Conservation (phyloP, 306 rosid species). For the Canavalia ensiformis region DNA sequence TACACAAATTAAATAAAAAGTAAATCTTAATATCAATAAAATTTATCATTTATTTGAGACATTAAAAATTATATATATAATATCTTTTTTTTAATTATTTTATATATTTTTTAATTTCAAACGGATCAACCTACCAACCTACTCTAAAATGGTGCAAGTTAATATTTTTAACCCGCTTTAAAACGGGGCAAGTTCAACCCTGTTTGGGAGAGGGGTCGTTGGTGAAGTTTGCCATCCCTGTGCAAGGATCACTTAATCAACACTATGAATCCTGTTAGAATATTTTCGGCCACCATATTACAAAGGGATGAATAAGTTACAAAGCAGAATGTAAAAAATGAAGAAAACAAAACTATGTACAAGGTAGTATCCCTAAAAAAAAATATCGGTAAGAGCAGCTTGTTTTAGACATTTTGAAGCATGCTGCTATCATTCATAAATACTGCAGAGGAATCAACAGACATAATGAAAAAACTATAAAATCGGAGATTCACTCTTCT, state of each 20-base stretch:
- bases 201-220: no score
- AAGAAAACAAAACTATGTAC: conserved; percentile 23
- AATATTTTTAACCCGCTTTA: no score
- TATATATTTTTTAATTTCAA: no score
- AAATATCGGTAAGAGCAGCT: background rate
- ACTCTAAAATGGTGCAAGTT: no score
- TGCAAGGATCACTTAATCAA: background rate
- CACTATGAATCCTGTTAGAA: background rate
- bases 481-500: background rate
- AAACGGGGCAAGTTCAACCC: no score
- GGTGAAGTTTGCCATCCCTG: no score
- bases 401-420: conserved; percentile 22
- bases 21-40: no score
- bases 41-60: no score
- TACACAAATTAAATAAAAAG: no score
- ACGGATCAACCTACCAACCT: no score
- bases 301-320: background rate
- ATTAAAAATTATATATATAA: no score
- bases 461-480: background rate
- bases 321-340: background rate
- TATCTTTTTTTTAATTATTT: no score
- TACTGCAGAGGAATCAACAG: background rate
- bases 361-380: background rate
- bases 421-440: background rate
- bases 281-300: background rate